Evolutionary conservation across 2,329 filamentous ascomycete genomes (phyloP).

Genomic region (Hawksworthiomyces lignivorus): DNA sequence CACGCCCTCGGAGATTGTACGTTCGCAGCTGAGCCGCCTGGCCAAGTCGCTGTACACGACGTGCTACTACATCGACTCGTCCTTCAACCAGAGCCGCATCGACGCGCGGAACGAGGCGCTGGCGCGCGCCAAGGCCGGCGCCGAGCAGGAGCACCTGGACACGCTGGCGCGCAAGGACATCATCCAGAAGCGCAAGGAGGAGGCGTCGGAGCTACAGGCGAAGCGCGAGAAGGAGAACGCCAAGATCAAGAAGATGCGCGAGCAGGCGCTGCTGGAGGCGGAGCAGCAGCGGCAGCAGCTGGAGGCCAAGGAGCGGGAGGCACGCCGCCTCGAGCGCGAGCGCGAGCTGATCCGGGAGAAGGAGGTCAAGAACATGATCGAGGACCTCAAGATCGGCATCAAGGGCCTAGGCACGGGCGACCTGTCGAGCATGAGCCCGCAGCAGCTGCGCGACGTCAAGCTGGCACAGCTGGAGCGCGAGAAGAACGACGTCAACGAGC

Average conservation of each 20-base stretch:
- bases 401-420: conserved; percentile 68
- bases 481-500: conserved; percentile 93
- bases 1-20: conserved; percentile 95
- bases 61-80: conserved; percentile 90
- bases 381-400: conserved; percentile 81
- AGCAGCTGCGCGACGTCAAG: conserved; percentile 88
- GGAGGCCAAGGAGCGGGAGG: conserved; percentile 85
- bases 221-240: conserved; percentile 90
- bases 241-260: conserved; percentile 74
- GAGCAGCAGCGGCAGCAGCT: conserved; percentile 84
- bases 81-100: conserved; percentile 73
- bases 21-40: conserved; percentile 85
- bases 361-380: conserved; percentile 86
- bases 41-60: conserved; percentile 88
- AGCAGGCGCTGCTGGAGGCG: conserved; percentile 81
- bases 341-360: conserved; percentile 84
- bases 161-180: conserved; percentile 78
- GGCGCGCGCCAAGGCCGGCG: conserved; percentile 73
- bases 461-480: conserved; percentile 92
- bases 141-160: conserved; percentile 84
- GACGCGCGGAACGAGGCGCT: conserved; percentile 75
- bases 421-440: conserved; percentile 79
- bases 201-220: conserved; percentile 80
- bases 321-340: conserved; percentile 77
- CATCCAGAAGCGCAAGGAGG: conserved; percentile 96